These are phyloP conservation scores for Fusarium nurragi DNA, from an alignment of 2,329 filamentous ascomycete species.

Conservation along the genomic window DNA sequence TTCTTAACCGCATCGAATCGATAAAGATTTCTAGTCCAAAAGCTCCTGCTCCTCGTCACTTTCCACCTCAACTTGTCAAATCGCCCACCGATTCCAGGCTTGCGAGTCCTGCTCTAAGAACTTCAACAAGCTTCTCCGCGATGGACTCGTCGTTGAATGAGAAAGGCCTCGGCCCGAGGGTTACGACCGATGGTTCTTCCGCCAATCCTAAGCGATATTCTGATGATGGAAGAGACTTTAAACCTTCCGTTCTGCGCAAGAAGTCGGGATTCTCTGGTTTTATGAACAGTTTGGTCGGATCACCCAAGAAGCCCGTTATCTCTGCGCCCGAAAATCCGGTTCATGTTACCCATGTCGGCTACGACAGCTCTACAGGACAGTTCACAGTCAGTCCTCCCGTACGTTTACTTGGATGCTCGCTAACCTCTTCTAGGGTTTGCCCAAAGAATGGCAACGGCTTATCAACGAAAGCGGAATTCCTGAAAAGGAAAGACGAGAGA, in stretches of 20 bases:
- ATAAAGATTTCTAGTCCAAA: constrained; percentile 53
- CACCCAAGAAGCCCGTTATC: constrained; percentile 90
- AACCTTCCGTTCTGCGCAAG: constrained; percentile 73
- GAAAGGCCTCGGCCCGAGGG: constrained; percentile 48
- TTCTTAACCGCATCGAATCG: constrained; percentile 68
- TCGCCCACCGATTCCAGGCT: constrained; percentile 64
- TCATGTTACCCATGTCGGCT: constrained; percentile 97
- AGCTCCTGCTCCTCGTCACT: constrained; percentile 41
- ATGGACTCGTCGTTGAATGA: constrained; percentile 54
- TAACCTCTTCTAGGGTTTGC: constrained; percentile 73
- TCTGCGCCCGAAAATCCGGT: constrained; percentile 98
- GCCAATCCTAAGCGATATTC: constrained; percentile 77
- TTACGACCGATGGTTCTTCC: constrained; percentile 55
- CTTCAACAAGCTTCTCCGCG: constrained; percentile 65
- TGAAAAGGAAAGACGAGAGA: constrained; percentile 93
- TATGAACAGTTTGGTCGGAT: constrained; percentile 83
- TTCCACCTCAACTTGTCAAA: constrained; percentile 53
- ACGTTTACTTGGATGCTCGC: constrained; percentile 15
- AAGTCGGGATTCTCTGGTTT: constrained; percentile 91
- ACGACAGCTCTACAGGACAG: constrained; percentile 94
- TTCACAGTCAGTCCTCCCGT: constrained; percentile 77
- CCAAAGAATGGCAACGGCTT: constrained; percentile 97
- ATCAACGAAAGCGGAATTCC: constrained; percentile 96
- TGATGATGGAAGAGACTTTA: constrained; percentile 76
- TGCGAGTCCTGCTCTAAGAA: constrained; percentile 65